A percentile compares a stretch with the other conserved stretches of the same genome.
Evolutionary conservation across 257 asterid species (phyloP).

Genomic region (Datura wrightii): DNA sequence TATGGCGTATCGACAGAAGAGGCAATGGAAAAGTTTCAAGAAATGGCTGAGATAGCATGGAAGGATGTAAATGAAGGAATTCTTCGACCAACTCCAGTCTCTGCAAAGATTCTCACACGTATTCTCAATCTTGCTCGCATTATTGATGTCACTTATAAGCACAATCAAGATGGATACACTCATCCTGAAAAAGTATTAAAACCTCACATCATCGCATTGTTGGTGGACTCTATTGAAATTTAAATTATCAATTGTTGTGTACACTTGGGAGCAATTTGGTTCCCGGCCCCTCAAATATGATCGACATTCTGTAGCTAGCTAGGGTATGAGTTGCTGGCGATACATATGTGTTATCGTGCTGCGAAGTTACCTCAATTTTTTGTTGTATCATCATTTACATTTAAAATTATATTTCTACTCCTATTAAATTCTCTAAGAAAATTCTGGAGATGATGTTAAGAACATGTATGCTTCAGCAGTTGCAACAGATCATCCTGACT

Average conservation of each 20-base stretch:
- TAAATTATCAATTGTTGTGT: background rate
- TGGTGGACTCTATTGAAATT: constrained; percentile 36
- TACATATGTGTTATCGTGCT: background rate
- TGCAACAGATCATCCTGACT: background rate
- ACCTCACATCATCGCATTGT: constrained; percentile 35
- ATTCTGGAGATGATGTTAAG: too few relatives aligned
- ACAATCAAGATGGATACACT: constrained; percentile 54
- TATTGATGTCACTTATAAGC: constrained; percentile 48
- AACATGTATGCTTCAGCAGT: background rate
- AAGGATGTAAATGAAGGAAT: constrained; percentile 58
- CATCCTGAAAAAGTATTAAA: constrained; percentile 40
- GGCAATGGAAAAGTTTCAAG: constrained; percentile 44
- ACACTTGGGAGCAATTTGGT: background rate
- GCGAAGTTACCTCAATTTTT: background rate
- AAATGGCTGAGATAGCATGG: constrained; percentile 54
- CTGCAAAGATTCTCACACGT: constrained; percentile 35
- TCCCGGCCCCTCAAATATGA: background rate
- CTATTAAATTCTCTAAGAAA: background rate
- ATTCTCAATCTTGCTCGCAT: constrained; percentile 45
- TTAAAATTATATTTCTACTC: background rate
- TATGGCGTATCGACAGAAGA: constrained; percentile 43
- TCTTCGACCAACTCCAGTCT: constrained; percentile 31
- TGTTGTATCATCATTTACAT: background rate
- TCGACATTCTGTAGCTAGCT: background rate
- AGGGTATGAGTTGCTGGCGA: background rate